Percentiles rank a stretch among this genome's conserved stretches.
Evolutionary conservation across 2,329 filamentous ascomycete genomes (phyloP).

Genomic region (Niveomyces coronatus): DNA sequence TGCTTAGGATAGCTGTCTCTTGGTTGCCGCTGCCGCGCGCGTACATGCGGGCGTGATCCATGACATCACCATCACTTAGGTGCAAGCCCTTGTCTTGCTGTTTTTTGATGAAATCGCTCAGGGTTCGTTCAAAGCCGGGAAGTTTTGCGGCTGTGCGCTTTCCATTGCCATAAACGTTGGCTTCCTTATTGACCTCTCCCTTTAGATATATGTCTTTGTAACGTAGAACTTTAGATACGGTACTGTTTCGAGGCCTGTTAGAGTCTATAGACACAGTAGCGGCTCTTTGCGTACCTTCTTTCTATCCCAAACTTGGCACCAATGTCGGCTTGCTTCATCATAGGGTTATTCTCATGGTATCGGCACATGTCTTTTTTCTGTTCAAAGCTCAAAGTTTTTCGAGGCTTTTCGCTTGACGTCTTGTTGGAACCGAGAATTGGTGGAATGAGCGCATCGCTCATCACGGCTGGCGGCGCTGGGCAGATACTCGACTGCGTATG

Average conservation of each 20-base stretch:
- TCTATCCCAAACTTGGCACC: conserved; percentile 93
- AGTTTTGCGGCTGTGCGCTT: conserved; percentile 77
- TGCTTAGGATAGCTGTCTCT: conserved; percentile 61
- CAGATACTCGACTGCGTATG: conserved; percentile 44
- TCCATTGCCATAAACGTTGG: no score
- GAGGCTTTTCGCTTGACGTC: conserved; percentile 45
- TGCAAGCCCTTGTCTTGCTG: conserved; percentile 65
- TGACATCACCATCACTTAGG: conserved; percentile 70
- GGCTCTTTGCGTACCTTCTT: conserved; percentile 60
- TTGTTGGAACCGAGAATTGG: conserved; percentile 33
- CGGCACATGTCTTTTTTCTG: conserved; percentile 90
- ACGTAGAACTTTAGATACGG: conserved; percentile 93
- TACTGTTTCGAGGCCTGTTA: conserved; percentile 45
- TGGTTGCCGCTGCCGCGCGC: conserved; percentile 57
- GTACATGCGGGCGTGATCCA: conserved; percentile 76
- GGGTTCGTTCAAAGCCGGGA: conserved; percentile 83
- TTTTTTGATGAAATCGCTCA: conserved; percentile 80
- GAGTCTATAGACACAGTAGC: conserved; percentile 1
- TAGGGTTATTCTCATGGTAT: conserved; percentile 83
- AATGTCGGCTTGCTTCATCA: conserved; percentile 91
- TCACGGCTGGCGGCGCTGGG: conserved; percentile 46
- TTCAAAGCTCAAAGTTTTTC: conserved; percentile 82
- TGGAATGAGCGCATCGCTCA: conserved; percentile 43
- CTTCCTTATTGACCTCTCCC: conserved; percentile 60
- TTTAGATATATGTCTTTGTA: conserved; percentile 92